Conservation (phyloP, 176 grass and related monocot species). For the Triticum aestivum region DNA sequence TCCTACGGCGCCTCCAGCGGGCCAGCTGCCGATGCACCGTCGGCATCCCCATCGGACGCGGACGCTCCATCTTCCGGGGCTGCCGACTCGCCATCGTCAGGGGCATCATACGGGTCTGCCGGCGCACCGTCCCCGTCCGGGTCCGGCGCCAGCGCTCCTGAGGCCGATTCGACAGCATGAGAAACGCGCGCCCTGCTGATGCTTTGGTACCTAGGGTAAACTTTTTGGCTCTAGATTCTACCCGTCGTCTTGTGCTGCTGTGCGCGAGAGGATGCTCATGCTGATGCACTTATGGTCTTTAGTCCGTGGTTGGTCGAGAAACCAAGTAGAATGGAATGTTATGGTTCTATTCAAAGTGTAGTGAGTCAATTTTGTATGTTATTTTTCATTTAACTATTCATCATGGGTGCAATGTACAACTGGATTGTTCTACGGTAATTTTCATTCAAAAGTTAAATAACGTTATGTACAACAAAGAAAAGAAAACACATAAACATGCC, state of each 20-base stretch:
- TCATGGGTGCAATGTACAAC: too few relatives aligned
- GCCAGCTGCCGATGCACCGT: neutral
- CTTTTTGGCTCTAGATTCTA: neutral
- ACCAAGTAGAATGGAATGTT: too few relatives aligned
- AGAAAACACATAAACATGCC: too few relatives aligned
- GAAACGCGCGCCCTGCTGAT: neutral
- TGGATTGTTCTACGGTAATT: too few relatives aligned
- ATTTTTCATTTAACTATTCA: too few relatives aligned
- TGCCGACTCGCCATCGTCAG: neutral
- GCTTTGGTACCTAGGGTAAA: neutral
- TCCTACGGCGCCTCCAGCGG: neutral
- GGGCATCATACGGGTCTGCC: neutral
- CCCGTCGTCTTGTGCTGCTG: neutral
- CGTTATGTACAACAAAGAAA: too few relatives aligned
- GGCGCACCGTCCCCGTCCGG: neutral
- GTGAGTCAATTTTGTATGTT: too few relatives aligned
- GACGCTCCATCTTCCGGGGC: neutral
- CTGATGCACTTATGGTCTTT: too few relatives aligned
- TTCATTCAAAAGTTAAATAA: too few relatives aligned
- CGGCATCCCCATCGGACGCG: neutral
- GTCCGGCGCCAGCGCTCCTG: neutral
- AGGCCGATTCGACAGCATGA: neutral
- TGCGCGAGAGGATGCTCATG: neutral
- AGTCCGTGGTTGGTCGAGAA: too few relatives aligned
- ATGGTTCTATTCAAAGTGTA: too few relatives aligned